Percentiles rank a stretch among this genome's conserved stretches.
phyloP scores from a whole-genome alignment of 2,329 filamentous ascomycete species.

The Fusarium sp. region DNA sequence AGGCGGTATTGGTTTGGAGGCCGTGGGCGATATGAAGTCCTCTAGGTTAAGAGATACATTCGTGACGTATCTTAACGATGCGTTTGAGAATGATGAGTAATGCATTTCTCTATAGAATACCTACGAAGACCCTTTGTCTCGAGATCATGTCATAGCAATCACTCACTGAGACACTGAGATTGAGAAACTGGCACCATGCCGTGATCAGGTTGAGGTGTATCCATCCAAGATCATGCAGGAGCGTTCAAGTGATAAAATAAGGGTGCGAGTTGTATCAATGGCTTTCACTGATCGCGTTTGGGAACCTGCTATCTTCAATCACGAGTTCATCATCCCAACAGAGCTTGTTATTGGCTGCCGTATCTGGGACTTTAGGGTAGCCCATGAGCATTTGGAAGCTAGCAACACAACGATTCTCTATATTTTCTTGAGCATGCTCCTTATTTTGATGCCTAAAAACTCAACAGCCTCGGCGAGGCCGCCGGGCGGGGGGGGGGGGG shows the following conservation, averaged over 20 bases:
- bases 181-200: too few species aligned
- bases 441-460: too few species aligned
- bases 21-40: slow-evolving; percentile 66
- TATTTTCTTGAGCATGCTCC: background rate
- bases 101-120: background rate
- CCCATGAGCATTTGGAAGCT: background rate
- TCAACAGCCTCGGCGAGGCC: too few species aligned
- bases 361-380: slow-evolving; percentile 10
- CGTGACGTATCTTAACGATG: slow-evolving; percentile 75
- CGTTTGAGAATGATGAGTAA: slow-evolving; percentile 70
- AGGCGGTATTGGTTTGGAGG: slow-evolving; percentile 72
- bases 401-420: background rate
- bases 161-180: too few species aligned
- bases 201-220: background rate
- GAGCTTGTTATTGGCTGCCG: slow-evolving; percentile 21
- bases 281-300: background rate
- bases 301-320: background rate
- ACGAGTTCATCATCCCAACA: slow-evolving; percentile 5
- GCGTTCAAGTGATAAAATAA: too few species aligned
- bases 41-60: slow-evolving; percentile 72
- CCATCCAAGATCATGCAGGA: background rate
- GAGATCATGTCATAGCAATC: background rate
- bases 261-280: background rate
- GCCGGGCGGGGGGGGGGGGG: too few species aligned
- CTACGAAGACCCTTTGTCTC: background rate